A percentile compares a stretch with the other conserved stretches of the same genome.
Evolutionary conservation across 1,139 yeast species (phyloP).

Genomic region (Hemisphaericaspora xylofermentans): DNA sequence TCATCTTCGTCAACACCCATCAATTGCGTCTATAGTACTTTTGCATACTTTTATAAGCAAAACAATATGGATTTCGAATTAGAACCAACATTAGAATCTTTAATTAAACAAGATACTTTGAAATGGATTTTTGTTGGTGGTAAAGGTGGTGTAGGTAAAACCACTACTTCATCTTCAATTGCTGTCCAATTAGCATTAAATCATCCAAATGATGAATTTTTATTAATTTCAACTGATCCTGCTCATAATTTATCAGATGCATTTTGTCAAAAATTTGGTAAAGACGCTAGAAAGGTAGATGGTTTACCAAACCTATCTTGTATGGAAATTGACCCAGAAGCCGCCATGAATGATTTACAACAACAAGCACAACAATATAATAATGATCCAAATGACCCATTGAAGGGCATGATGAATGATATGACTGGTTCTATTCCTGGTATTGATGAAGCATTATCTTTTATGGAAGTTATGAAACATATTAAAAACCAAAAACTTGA

Average conservation of each 20-base stretch:
- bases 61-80: constrained; percentile 43
- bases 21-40: neutral
- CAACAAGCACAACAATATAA: constrained; percentile 58
- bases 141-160: constrained; percentile 98
- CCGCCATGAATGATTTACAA: constrained; percentile 87
- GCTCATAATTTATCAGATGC: constrained; percentile 98
- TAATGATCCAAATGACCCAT: constrained; percentile 58
- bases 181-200: constrained; percentile 87
- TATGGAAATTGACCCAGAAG: constrained; percentile 98
- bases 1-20: no score
- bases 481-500: constrained; percentile 69
- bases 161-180: constrained; percentile 93
- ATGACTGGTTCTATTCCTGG: constrained; percentile 96
- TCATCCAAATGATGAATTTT: constrained; percentile 76
- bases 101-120: constrained; percentile 65
- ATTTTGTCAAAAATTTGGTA: constrained; percentile 95
- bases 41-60: neutral
- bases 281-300: constrained; percentile 91
- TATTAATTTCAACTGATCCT: constrained; percentile 94
- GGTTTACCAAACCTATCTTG: constrained; percentile 87
- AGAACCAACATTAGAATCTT: constrained; percentile 69
- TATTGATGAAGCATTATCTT: constrained; percentile 94
- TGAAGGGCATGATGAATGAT: constrained; percentile 78
- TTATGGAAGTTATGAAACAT: constrained; percentile 96
- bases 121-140: constrained; percentile 99